Evolutionary conservation across 768 basidiomycete genomes (phyloP), one percentile per base, ranked within the genome.

Genomic region (Pleurotus citrinopileatus): DNA sequence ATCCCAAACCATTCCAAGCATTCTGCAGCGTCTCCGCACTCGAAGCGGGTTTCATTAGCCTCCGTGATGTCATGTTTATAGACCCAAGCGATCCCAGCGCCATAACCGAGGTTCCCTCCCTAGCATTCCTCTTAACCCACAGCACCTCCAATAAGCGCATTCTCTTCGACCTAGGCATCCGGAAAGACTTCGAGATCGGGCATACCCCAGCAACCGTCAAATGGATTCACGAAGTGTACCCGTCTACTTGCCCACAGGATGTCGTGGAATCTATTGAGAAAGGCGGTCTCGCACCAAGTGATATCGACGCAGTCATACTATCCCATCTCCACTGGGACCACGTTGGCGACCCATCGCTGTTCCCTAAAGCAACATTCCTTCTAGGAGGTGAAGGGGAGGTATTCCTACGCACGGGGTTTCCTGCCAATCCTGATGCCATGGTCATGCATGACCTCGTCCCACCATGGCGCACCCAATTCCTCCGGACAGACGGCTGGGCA

Each of bases 281-380:
- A 48, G 83, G 83, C n/a, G 78, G 79, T 0, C 28, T 77, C 2
- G 54, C 64, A 2, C 76, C 81, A 0, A 59, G 61, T 3, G 69
- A 79, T 15, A 71, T 84, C 48, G 62, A 73, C 19, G 69, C 70
- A 3, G 71, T 83, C 38, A 70, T 76, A 38, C 46, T 82, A 26
- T 80, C 78, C 20, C 83, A 85, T 59, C 58, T 77, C 29, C 82
- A 84, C 59, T 84, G 74, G 62, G 83, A 84, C 61, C 74, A 78
- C 64, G 67, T 75, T 40, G 83, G 82, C 1, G 70, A 84, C 57
- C 65, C 73, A 8, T 52, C 60, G 3, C 73, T 70, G 1, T 84
- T 84, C 61, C 65, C 72, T 2, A 72, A 67, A 10, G 73, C 78
- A 37, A 69, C 64, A 0, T 78, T 85, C 61, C 54, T 83, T 45